Base-by-base conservation (phyloP, 2,329 filamentous ascomycete genomes). In the Leptosphaerulina australis region DNA sequence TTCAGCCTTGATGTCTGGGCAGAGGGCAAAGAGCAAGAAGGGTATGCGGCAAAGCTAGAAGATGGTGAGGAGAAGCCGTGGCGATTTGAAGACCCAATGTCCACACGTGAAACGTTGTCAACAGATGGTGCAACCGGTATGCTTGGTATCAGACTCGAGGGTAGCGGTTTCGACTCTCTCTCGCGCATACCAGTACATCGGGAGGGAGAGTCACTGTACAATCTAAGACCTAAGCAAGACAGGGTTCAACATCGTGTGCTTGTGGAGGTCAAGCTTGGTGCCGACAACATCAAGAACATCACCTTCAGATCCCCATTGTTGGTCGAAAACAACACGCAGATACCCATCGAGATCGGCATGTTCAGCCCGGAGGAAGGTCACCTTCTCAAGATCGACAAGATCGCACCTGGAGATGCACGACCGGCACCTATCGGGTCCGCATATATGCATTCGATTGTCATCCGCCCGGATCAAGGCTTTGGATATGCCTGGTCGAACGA, bases 201-300 rank as follows among this genome's bases (percentile, higher is more conserved):
- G n/a, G 94, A 99, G 75, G 95, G 95, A 40, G 94, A 99, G 69
- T 87, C 87, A 36, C 73, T 97, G 17, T 99, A 96, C 76, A 90
- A 88, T 40, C 80, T 99, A 35, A 88, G 90, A 50, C 94, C 95
- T 2, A 90, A 91, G 70, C 88, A 91, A 54, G 88, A 96, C 64
- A 83, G 88, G 50, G 82, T 96, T 2, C 81, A 93, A 57, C 95
- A 99, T 71, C 88, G 92, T 17, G 82, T 99, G 14, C 84, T 97
- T 18, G 92, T 97, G 0, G 94, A 99, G 49, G 88, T 99, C 44
- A 90, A 84, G 44, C 81, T 99, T 18, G 94, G 91, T n/a, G 77
- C 84, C 0, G 93, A 99, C 77, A 97, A 97, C 65, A 90, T 99
- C 76, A 99, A 99, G 77, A 95, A 96, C 70, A 95, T 99, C 66